phyloP scores from a whole-genome alignment of 2,329 filamentous ascomycete species.

The Hymenoscyphus salicellus region DNA sequence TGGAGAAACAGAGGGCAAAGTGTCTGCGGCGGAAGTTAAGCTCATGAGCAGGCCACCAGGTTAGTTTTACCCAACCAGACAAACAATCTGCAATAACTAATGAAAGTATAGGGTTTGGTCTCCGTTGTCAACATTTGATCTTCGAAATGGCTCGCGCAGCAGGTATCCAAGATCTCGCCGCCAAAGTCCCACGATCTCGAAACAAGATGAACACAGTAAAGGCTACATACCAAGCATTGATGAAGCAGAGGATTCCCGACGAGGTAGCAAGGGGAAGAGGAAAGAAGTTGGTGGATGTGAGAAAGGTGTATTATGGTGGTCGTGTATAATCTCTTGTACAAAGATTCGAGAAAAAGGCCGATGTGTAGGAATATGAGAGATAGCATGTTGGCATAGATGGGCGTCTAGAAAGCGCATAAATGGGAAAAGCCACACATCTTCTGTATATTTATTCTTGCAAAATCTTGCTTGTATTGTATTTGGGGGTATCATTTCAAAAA shows the following conservation, averaged over 20 bases:
- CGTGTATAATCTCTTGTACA: conserved; percentile 29
- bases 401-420: not conserved
- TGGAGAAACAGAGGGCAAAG: conserved; percentile 78
- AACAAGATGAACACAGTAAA: conserved; percentile 99
- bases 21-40: conserved; percentile 82
- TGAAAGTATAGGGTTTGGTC: conserved; percentile 71
- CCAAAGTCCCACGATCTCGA: conserved; percentile 75
- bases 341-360: conserved; percentile 24
- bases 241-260: conserved; percentile 81
- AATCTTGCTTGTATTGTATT: not conserved
- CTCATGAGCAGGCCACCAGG: conserved; percentile 82
- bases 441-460: not conserved
- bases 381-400: conserved; percentile 22
- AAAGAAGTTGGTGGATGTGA: conserved; percentile 92
- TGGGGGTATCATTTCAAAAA: conserved; percentile 8
- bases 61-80: conserved; percentile 44
- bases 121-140: conserved; percentile 85
- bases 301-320: conserved; percentile 95
- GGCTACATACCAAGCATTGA: conserved; percentile 78
- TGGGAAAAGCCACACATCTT: not conserved
- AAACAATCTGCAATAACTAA: not conserved
- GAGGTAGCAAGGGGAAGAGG: conserved; percentile 84
- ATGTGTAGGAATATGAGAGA: conserved; percentile 47
- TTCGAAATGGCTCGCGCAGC: conserved; percentile 89
- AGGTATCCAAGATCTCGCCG: conserved; percentile 84